A percentile compares a stretch with the other conserved stretches of the same genome.
Conservation (phyloP, 352 stramenopile genomes). For the Phytophthora rubi region DNA sequence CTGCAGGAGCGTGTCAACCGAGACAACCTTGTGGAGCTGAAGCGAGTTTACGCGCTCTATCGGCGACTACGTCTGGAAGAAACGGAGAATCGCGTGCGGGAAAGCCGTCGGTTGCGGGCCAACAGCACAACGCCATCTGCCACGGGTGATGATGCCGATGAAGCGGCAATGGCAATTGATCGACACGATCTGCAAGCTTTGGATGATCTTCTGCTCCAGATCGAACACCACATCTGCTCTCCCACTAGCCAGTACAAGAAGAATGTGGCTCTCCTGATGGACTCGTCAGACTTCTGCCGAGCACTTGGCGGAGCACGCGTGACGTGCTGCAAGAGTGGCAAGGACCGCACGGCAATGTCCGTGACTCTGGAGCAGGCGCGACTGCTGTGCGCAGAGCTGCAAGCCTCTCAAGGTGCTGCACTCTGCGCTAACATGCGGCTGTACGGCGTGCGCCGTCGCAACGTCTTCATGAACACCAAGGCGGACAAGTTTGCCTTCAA, state of each 20-base stretch:
- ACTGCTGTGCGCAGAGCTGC: slow-evolving; percentile 62
- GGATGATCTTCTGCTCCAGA: slow-evolving; percentile 68
- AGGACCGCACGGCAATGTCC: slow-evolving; percentile 98
- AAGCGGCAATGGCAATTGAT: slow-evolving; percentile 39
- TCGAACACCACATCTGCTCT: slow-evolving; percentile 80
- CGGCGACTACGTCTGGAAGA: slow-evolving; percentile 52
- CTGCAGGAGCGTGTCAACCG: slow-evolving; percentile 84
- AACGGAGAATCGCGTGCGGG: slow-evolving; percentile 33
- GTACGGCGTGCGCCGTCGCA: slow-evolving; percentile 75
- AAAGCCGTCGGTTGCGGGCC: slow-evolving; percentile 34
- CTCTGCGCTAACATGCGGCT: slow-evolving; percentile 80
- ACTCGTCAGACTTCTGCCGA: slow-evolving; percentile 85
- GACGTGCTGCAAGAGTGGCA: slow-evolving; percentile 98
- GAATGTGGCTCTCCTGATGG: slow-evolving; percentile 79
- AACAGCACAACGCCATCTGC: slow-evolving; percentile 14
- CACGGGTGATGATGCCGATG: slow-evolving; percentile 25
- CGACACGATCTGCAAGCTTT: slow-evolving; percentile 59
- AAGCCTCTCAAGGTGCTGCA: slow-evolving; percentile 58
- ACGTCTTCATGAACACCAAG: slow-evolving; percentile 89
- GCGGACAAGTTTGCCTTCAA: slow-evolving; percentile 89
- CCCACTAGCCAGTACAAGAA: slow-evolving; percentile 80
- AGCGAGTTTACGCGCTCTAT: slow-evolving; percentile 66
- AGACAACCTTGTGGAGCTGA: slow-evolving; percentile 76
- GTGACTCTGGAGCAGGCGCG: slow-evolving; percentile 94
- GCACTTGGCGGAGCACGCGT: slow-evolving; percentile 90